Evolutionary conservation across 2,329 filamentous ascomycete species (phyloP).

Genomic region (Ramichloridium luteum): DNA sequence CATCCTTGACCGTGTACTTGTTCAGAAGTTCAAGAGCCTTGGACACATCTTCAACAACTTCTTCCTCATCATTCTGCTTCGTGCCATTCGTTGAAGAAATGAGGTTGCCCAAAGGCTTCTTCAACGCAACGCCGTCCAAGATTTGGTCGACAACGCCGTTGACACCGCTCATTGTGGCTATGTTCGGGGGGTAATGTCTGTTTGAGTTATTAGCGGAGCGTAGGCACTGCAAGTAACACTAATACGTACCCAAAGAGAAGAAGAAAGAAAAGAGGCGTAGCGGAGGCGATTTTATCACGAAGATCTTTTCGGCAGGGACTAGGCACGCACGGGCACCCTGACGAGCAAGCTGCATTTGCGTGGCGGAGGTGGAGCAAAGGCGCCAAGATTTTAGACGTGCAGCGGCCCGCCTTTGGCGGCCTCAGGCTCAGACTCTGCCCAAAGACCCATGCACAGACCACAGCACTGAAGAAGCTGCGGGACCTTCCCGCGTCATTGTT

Average conservation of each 20-base stretch:
- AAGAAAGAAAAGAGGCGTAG: slow-evolving; percentile 25
- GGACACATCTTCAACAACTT: slow-evolving; percentile 14
- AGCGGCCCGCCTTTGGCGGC: too few relatives aligned
- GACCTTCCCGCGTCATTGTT: too few relatives aligned
- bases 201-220: slow-evolving; percentile 5
- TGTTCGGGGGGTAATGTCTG: slow-evolving; percentile 2
- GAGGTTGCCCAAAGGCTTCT: slow-evolving; percentile 23
- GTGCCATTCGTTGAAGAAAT: not conserved
- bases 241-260: slow-evolving; percentile 37
- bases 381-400: too few relatives aligned
- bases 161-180: slow-evolving; percentile 63
- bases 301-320: too few relatives aligned
- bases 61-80: slow-evolving; percentile 7
- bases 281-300: too few relatives aligned
- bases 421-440: too few relatives aligned
- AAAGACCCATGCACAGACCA: too few relatives aligned
- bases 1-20: slow-evolving; percentile 65
- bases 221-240: slow-evolving; percentile 10
- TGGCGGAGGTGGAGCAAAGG: too few relatives aligned
- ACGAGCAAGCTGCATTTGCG: too few relatives aligned
- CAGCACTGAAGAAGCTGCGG: too few relatives aligned
- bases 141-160: slow-evolving; percentile 32
- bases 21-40: slow-evolving; percentile 65
- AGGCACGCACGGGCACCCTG: too few relatives aligned
- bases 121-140: slow-evolving; percentile 16